phyloP scores from a whole-genome alignment of 2,329 filamentous ascomycete genomes.

The Septoria linicola region DNA sequence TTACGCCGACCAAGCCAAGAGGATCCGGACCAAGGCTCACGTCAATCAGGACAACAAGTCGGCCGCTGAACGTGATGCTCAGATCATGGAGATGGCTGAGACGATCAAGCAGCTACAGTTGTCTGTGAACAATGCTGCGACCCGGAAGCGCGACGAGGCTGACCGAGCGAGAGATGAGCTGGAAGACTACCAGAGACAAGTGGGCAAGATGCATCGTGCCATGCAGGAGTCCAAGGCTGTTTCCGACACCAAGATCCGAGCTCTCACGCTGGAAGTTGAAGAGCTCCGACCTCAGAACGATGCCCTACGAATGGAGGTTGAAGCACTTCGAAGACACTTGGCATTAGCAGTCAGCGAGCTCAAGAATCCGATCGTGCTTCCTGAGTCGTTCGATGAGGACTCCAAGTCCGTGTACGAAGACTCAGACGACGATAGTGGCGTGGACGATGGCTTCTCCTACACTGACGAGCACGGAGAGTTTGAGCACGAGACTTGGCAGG shows the following conservation, averaged over 20 bases:
- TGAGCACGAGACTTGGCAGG: conserved; percentile 57
- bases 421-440: conserved; percentile 57
- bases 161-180: conserved; percentile 77
- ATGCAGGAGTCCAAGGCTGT: conserved; percentile 94
- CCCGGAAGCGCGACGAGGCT: conserved; percentile 69
- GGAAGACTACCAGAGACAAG: conserved; percentile 91
- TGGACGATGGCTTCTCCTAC: conserved; percentile 48
- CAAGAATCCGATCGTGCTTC: conserved; percentile 81
- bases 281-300: conserved; percentile 51
- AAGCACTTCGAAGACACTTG: conserved; percentile 81
- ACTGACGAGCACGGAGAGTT: conserved; percentile 47
- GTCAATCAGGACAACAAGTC: conserved; percentile 96
- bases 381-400: conserved; percentile 40
- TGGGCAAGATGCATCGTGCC: conserved; percentile 84
- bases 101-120: conserved; percentile 86
- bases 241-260: conserved; percentile 89
- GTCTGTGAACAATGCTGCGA: conserved; percentile 58
- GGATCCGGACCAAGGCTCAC: conserved; percentile 87
- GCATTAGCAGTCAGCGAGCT: conserved; percentile 81
- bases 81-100: conserved; percentile 92
- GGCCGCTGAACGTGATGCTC: conserved; percentile 87
- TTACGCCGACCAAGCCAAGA: conserved; percentile 96
- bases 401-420: conserved; percentile 51
- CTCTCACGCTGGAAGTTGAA: conserved; percentile 59
- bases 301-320: conserved; percentile 70